Conservation (phyloP, 805 yeast genomes). For the Saccharomycopsis selenospora region DNA sequence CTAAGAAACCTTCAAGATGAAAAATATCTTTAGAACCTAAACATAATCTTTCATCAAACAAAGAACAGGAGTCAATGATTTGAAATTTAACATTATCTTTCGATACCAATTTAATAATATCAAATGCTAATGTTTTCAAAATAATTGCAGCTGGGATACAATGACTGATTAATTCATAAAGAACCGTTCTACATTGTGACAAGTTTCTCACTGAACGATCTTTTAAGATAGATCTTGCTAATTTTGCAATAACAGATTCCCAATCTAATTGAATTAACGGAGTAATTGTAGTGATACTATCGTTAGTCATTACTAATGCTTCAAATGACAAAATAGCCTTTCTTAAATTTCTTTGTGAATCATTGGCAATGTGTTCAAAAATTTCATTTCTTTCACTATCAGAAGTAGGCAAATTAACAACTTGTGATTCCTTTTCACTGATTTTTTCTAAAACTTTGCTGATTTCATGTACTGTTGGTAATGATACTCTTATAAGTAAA, state of each 20-base stretch:
- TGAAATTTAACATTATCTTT: slow-evolving; percentile 32
- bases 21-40: slow-evolving; percentile 85
- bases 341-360: slow-evolving; percentile 66
- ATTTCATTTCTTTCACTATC: slow-evolving; percentile 36
- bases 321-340: slow-evolving; percentile 74
- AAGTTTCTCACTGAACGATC: slow-evolving; percentile 56
- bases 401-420: slow-evolving; percentile 31
- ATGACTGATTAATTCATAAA: slow-evolving; percentile 84
- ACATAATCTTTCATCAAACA: slow-evolving; percentile 78
- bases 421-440: slow-evolving; percentile 46
- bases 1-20: slow-evolving; percentile 91
- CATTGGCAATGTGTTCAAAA: slow-evolving; percentile 44
- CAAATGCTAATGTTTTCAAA: slow-evolving; percentile 52
- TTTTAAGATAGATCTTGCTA: slow-evolving; percentile 52
- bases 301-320: slow-evolving; percentile 68
- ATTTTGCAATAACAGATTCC: slow-evolving; percentile 67
- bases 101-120: slow-evolving; percentile 32
- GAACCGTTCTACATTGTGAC: slow-evolving; percentile 51
- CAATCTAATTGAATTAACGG: slow-evolving; percentile 74
- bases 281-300: slow-evolving; percentile 39
- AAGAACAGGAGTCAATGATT: slow-evolving; percentile 54
- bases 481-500: slow-evolving; percentile 74
- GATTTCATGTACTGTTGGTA: slow-evolving; percentile 65
- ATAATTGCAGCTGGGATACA: slow-evolving; percentile 88
- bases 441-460: slow-evolving; percentile 46